Evolutionary conservation across 331 rosid genomes (phyloP).

Genomic region (Saraca asoca): DNA sequence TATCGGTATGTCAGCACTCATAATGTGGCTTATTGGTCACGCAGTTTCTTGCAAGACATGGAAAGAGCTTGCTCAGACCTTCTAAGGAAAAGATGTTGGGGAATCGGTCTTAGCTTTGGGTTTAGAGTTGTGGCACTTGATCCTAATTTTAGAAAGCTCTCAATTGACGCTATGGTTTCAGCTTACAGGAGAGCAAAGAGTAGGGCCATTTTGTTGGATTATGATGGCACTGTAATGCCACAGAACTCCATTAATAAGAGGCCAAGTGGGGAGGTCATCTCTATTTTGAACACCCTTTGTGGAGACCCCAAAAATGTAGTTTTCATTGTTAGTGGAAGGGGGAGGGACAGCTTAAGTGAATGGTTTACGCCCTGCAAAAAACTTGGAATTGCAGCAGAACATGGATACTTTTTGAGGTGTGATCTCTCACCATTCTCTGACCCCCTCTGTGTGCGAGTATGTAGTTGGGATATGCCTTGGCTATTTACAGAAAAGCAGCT

Average conservation of each 20-base stretch:
- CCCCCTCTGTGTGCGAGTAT: background rate
- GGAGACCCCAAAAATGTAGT: constrained; percentile 67
- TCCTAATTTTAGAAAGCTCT: constrained; percentile 80
- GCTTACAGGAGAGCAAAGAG: constrained; percentile 57
- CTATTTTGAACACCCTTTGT: constrained; percentile 60
- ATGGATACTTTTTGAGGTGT: constrained; percentile 82
- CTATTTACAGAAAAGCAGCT: background rate
- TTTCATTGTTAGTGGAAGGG: constrained; percentile 91
- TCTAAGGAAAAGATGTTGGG: constrained; percentile 80
- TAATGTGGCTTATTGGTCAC: constrained; percentile 85
- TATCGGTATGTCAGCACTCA: constrained; percentile 78
- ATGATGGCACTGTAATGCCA: constrained; percentile 92
- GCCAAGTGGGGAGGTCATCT: constrained; percentile 69
- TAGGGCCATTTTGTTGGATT: constrained; percentile 86
- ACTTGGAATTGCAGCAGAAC: constrained; percentile 90
- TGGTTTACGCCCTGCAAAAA: constrained; percentile 77
- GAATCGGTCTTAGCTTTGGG: constrained; percentile 85
- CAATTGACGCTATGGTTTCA: constrained; percentile 63
- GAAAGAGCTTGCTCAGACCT: constrained; percentile 82
- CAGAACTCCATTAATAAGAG: constrained; percentile 70
- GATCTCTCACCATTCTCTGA: constrained; percentile 30
- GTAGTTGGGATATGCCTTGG: constrained; percentile 8
- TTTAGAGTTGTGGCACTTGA: constrained; percentile 90
- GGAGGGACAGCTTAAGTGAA: constrained; percentile 61
- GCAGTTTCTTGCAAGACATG: constrained; percentile 89